Percentiles rank a stretch among this genome's conserved stretches.
These are phyloP conservation scores for Mucor piriformis DNA, from an alignment of 371 early-diverging fungal species.

Conservation along the genomic window DNA sequence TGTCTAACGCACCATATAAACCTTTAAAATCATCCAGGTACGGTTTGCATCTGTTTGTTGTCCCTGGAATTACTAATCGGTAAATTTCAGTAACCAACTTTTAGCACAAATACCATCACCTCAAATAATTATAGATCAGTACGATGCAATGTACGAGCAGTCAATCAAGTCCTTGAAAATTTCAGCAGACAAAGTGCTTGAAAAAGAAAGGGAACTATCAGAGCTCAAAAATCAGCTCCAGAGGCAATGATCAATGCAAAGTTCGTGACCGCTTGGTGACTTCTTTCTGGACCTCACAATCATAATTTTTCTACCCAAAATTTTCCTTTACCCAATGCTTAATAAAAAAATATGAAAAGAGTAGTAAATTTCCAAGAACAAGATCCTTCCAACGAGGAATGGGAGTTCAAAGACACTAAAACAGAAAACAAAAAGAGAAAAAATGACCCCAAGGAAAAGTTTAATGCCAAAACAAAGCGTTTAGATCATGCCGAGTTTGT, in stretches of 20 bases:
- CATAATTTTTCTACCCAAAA: no score
- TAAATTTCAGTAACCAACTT: background rate
- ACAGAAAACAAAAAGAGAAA: conserved; percentile 20
- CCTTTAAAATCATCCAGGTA: conserved; percentile 10
- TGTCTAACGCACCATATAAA: conserved; percentile 22
- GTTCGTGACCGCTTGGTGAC: background rate
- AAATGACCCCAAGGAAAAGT: conserved; percentile 18
- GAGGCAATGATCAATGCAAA: background rate
- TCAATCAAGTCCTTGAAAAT: conserved; percentile 11
- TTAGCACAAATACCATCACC: background rate
- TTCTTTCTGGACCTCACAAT: background rate
- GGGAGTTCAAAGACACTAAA: conserved; percentile 17
- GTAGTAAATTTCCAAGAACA: conserved; percentile 28
- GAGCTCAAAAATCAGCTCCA: background rate
- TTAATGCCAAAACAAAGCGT: conserved; percentile 19
- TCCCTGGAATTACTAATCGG: no score
- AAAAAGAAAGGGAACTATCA: conserved; percentile 10
- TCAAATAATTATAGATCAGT: conserved; percentile 15
- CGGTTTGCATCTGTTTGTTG: background rate
- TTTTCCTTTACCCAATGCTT: background rate
- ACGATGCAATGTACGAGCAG: conserved; percentile 11
- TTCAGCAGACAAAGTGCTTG: background rate
- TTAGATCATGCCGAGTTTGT: conserved; percentile 27
- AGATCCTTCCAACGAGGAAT: conserved; percentile 16
- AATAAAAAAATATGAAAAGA: conserved; percentile 22